phyloP scores from a whole-genome alignment of 2,329 filamentous ascomycete species.

The Tolypocladium amazonense region DNA sequence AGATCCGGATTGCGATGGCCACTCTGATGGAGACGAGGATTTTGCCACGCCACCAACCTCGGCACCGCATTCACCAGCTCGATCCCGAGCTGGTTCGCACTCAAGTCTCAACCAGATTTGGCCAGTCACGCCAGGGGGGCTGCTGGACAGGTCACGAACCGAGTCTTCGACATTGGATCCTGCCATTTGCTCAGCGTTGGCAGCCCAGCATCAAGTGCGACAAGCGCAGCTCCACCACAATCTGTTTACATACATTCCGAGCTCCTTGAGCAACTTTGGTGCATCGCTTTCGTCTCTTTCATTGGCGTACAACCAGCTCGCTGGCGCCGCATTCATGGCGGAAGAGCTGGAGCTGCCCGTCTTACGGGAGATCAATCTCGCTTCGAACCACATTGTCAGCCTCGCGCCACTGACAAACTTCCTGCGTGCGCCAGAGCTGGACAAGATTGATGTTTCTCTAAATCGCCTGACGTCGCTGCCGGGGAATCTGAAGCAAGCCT shows the following conservation, averaged over 20 bases:
- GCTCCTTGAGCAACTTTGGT: constrained; percentile 60
- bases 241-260: constrained; percentile 58
- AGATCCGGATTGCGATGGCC: constrained; percentile 30
- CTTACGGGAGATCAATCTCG: constrained; percentile 67
- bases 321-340: constrained; percentile 53
- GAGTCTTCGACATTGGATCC: constrained; percentile 50
- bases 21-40: constrained; percentile 40
- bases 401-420: constrained; percentile 54
- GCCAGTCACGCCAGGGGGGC: constrained; percentile 46
- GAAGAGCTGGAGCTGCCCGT: constrained; percentile 59
- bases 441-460: constrained; percentile 69
- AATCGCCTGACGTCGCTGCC: constrained; percentile 73
- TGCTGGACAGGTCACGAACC: constrained; percentile 61
- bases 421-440: constrained; percentile 64
- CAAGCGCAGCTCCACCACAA: constrained; percentile 70
- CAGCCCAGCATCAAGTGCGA: constrained; percentile 38
- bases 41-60: constrained; percentile 50
- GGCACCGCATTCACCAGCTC: constrained; percentile 35
- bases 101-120: constrained; percentile 32
- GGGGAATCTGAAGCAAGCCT: constrained; percentile 47
- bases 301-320: constrained; percentile 64
- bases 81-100: constrained; percentile 34
- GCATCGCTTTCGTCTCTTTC: constrained; percentile 61
- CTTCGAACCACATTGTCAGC: constrained; percentile 61
- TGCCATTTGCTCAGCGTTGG: constrained; percentile 44